A percentile compares a stretch with the other conserved stretches of the same genome.
These are phyloP conservation scores for Ganoderma multipileum DNA, from an alignment of 1,284 basidiomycete genomes.

Conservation along the genomic window DNA sequence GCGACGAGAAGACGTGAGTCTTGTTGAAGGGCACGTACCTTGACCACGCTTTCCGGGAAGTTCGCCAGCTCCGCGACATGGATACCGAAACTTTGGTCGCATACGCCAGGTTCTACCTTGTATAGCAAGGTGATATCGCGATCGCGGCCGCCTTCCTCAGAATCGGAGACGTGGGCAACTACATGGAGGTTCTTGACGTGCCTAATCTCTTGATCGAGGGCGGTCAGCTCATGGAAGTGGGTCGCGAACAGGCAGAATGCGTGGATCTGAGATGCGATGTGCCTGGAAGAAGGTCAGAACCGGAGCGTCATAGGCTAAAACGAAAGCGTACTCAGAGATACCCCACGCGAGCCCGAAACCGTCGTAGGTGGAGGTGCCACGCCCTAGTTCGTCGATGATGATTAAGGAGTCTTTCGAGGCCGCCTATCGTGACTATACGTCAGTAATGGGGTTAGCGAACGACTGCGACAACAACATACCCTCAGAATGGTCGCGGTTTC, in stretches of 20 bases:
- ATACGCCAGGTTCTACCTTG: conserved; percentile 92
- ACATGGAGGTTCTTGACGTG: conserved; percentile 97
- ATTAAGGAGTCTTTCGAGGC: conserved; percentile 94
- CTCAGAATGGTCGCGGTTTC: conserved; percentile 96
- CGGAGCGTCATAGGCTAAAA: not conserved
- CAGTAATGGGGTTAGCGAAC: not conserved
- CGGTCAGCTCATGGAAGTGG: conserved; percentile 97
- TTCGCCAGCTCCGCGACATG: conserved; percentile 97
- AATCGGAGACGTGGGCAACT: conserved; percentile 86
- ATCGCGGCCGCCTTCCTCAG: conserved; percentile 67
- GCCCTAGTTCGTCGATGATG: conserved; percentile 97
- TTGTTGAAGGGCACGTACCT: conserved; percentile 51
- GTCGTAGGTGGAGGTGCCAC: conserved; percentile 98
- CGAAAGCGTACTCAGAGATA: conserved; percentile 84
- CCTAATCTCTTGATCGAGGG: conserved; percentile 83
- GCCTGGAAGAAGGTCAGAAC: conserved; percentile 53
- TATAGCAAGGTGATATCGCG: conserved; percentile 93
- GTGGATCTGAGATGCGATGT: conserved; percentile 91
- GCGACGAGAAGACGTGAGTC: not conserved
- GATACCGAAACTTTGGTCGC: conserved; percentile 98
- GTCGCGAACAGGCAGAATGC: conserved; percentile 98
- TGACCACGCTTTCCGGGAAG: conserved; percentile 94
- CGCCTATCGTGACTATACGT: conserved; percentile 55
- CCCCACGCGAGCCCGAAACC: conserved; percentile 99
- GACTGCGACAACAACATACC: conserved; percentile 50